Conservation (phyloP, 495 filamentous ascomycete species). For the Lophiotrema nucula region DNA sequence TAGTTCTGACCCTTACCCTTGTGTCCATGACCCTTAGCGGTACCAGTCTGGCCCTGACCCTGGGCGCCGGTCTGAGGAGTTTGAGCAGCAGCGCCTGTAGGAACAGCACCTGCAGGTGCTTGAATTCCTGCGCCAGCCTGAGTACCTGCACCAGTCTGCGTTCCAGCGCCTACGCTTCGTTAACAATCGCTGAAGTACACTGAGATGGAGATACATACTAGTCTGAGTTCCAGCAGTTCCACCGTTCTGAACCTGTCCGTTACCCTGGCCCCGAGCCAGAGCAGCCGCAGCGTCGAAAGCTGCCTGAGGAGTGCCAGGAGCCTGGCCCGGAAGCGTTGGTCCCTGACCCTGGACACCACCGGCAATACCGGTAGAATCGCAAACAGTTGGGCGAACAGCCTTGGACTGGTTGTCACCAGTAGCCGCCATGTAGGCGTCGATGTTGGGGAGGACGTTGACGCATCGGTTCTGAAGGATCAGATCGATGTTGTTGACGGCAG, state of each 20-base stretch:
- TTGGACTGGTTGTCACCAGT: not conserved
- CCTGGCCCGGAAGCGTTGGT: constrained; percentile 7
- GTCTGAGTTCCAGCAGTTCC: constrained; percentile 10
- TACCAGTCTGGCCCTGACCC: not conserved
- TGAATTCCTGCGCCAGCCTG: constrained; percentile 12
- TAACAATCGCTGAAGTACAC: no score
- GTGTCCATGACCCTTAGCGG: no score
- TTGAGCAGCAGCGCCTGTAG: not conserved
- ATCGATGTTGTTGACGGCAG: constrained; percentile 20
- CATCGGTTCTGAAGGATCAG: constrained; percentile 31
- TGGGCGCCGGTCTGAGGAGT: not conserved
- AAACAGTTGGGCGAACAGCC: constrained; percentile 14
- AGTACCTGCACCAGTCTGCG: not conserved
- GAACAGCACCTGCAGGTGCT: constrained; percentile 1
- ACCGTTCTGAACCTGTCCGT: constrained; percentile 6
- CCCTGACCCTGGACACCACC: constrained; percentile 20
- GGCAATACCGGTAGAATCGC: constrained; percentile 17
- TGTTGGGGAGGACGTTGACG: constrained; percentile 25
- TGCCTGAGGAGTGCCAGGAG: constrained; percentile 17
- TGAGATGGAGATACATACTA: no score
- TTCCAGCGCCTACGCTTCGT: no score
- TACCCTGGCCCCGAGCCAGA: constrained; percentile 3
- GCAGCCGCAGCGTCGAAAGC: constrained; percentile 18
- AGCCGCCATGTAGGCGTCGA: constrained; percentile 24
- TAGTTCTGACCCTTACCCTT: no score